These are phyloP conservation scores for Mortierella sp. DNA, from an alignment of 371 early-diverging fungal species.

Conservation along the genomic window DNA sequence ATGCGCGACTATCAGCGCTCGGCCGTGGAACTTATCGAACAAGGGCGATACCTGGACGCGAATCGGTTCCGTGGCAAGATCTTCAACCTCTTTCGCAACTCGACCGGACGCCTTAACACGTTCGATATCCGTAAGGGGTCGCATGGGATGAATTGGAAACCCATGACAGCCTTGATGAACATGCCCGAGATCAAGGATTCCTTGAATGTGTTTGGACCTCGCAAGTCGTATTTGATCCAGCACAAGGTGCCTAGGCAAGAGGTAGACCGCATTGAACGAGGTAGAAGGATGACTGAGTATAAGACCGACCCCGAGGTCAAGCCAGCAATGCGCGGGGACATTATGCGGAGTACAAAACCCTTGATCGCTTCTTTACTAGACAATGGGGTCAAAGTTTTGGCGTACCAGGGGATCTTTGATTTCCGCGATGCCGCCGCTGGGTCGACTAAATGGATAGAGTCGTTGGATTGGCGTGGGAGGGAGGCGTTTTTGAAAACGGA, in stretches of 20 bases:
- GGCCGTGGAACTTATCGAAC: slow-evolving; percentile 47
- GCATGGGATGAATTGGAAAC: slow-evolving; percentile 64
- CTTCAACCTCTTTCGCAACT: slow-evolving; percentile 69
- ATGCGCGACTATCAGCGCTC: slow-evolving; percentile 57
- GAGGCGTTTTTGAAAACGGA: slow-evolving; percentile 63
- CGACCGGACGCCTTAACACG: slow-evolving; percentile 72
- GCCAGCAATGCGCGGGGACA: slow-evolving; percentile 63
- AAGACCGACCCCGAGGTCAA: slow-evolving; percentile 64
- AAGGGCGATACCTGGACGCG: slow-evolving; percentile 62
- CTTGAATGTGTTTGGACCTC: slow-evolving; percentile 61
- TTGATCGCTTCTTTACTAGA: slow-evolving; percentile 64
- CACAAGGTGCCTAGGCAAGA: slow-evolving; percentile 21
- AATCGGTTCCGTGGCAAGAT: slow-evolving; percentile 59
- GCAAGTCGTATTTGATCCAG: slow-evolving; percentile 23
- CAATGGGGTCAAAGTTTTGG: slow-evolving; percentile 49
- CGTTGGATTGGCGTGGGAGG: slow-evolving; percentile 67
- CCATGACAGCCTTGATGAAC: slow-evolving; percentile 67
- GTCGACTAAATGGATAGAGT: slow-evolving; percentile 72
- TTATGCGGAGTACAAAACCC: slow-evolving; percentile 68
- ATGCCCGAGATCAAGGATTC: slow-evolving; percentile 61
- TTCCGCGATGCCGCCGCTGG: slow-evolving; percentile 76
- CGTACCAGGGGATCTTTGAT: slow-evolving; percentile 68
- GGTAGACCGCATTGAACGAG: slow-evolving; percentile 25
- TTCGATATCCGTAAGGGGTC: slow-evolving; percentile 76
- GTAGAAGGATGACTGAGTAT: slow-evolving; percentile 40